Percentiles rank a stretch among this genome's conserved stretches.
Evolutionary conservation across 2,329 filamentous ascomycete genomes (phyloP).

Genomic region (Mycosphaerella sp.): DNA sequence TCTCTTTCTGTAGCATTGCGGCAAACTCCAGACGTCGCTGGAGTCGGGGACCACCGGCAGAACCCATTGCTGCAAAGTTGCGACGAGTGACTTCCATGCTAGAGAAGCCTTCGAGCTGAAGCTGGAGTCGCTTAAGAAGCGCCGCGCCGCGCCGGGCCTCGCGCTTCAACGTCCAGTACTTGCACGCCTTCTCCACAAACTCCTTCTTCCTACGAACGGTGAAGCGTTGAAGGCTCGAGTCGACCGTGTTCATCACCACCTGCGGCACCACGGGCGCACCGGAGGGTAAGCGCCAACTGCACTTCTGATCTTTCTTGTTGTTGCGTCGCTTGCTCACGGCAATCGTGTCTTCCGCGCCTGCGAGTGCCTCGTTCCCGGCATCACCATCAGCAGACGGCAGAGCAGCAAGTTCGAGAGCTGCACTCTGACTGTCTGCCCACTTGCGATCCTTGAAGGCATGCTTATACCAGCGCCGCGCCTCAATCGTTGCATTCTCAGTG

Average conservation of each 20-base stretch:
- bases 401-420: constrained; percentile 73
- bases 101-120: constrained; percentile 93
- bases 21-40: constrained; percentile 84
- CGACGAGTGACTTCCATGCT: constrained; percentile 95
- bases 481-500: constrained; percentile 69
- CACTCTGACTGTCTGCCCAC: constrained; percentile 86
- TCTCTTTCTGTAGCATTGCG: constrained; percentile 64
- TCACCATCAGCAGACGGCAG: constrained; percentile 44
- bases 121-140: constrained; percentile 81
- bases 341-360: constrained; percentile 45
- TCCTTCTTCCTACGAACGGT: constrained; percentile 81
- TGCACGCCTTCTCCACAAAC: constrained; percentile 85
- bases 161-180: constrained; percentile 96
- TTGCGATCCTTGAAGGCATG: constrained; percentile 79
- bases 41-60: constrained; percentile 69
- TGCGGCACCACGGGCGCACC: constrained; percentile 92
- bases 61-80: constrained; percentile 93
- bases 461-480: constrained; percentile 84
- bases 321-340: constrained; percentile 55
- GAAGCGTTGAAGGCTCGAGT: constrained; percentile 75
- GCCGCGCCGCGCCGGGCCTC: constrained; percentile 88
- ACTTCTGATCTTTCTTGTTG: constrained; percentile 56
- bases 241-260: constrained; percentile 77
- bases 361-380: constrained; percentile 37
- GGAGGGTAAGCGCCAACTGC: constrained; percentile 85